Evolutionary conservation across 345 rosid species (phyloP).

Genomic region (Punica granatum): DNA sequence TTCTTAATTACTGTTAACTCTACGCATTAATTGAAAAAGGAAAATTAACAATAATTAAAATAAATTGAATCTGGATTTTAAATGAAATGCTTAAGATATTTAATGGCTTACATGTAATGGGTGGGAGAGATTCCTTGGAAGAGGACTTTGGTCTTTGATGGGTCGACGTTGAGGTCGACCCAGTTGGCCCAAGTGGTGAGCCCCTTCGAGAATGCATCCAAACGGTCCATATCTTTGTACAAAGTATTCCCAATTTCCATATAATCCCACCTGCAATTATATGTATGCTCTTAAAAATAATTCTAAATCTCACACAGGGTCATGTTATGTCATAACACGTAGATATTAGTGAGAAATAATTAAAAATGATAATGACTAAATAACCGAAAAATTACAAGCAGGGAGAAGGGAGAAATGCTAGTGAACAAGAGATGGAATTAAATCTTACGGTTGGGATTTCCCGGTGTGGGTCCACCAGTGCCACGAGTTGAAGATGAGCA

Average conservation of each 20-base stretch:
- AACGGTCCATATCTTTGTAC: conserved; percentile 58
- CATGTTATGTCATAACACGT: no score
- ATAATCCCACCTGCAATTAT: conserved; percentile 86
- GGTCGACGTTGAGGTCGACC: conserved; percentile 68
- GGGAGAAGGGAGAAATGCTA: background rate
- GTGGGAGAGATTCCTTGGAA: conserved; percentile 97
- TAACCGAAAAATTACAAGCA: no score
- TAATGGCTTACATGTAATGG: conserved; percentile 59
- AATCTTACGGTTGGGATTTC: conserved; percentile 45
- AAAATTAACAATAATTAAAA: no score
- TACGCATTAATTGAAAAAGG: no score
- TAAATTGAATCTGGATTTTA: background rate
- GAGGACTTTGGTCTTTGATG: conserved; percentile 61
- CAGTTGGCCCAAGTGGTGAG: conserved; percentile 75
- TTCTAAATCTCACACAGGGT: no score
- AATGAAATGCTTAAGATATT: background rate
- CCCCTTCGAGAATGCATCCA: conserved; percentile 67
- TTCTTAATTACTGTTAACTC: no score
- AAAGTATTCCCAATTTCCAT: conserved; percentile 45
- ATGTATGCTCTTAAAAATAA: background rate
- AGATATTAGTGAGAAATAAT: no score
- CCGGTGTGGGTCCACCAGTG: conserved; percentile 97
- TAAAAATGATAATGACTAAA: no score
- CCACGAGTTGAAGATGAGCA: conserved; percentile 86
- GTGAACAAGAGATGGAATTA: background rate